Conservation (phyloP, 2,329 filamentous ascomycete genomes). For the Hirsutella minnesotensis region DNA sequence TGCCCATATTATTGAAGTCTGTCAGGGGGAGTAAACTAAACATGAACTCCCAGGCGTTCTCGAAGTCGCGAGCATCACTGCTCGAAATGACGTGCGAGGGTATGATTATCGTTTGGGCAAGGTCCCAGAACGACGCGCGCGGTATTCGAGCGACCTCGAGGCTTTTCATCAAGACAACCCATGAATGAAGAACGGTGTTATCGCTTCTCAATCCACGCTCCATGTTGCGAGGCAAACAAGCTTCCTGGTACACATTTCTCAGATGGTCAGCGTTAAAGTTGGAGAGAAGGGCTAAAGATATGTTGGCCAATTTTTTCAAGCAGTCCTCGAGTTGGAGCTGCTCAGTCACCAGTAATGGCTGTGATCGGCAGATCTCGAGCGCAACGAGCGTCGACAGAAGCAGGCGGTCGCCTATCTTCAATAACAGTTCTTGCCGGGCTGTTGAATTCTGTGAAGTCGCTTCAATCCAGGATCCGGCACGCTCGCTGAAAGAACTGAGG, state of each 20-base stretch:
- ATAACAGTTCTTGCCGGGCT: slow-evolving; percentile 5
- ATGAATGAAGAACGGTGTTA: slow-evolving; percentile 35
- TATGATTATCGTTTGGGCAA: slow-evolving; percentile 33
- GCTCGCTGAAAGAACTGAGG: slow-evolving; percentile 26
- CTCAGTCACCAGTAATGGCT: slow-evolving; percentile 17
- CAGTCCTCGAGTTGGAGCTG: slow-evolving; percentile 35
- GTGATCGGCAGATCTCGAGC: slow-evolving; percentile 31
- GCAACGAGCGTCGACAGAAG: slow-evolving; percentile 21
- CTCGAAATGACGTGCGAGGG: slow-evolving; percentile 20
- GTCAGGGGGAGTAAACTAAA: slow-evolving; percentile 50
- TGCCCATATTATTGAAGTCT: slow-evolving; percentile 45
- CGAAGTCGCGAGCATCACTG: slow-evolving; percentile 35
- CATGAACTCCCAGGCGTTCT: slow-evolving; percentile 44
- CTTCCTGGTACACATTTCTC: slow-evolving; percentile 31
- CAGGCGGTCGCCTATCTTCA: slow-evolving; percentile 17
- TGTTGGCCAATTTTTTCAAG: slow-evolving; percentile 28
- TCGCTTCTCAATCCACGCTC: slow-evolving; percentile 41
- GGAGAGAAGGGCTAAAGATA: slow-evolving; percentile 28
- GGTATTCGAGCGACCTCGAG: slow-evolving; percentile 38
- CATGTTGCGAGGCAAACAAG: slow-evolving; percentile 31
- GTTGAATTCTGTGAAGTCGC: slow-evolving; percentile 1
- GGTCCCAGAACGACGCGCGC: slow-evolving; percentile 48
- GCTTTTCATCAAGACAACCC: slow-evolving; percentile 45
- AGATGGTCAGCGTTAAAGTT: slow-evolving; percentile 30
- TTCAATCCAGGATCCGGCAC: slow-evolving; percentile 10